Evolutionary conservation across 2,329 filamentous ascomycete species (phyloP).

Genomic region (Exophiala oligosperma): DNA sequence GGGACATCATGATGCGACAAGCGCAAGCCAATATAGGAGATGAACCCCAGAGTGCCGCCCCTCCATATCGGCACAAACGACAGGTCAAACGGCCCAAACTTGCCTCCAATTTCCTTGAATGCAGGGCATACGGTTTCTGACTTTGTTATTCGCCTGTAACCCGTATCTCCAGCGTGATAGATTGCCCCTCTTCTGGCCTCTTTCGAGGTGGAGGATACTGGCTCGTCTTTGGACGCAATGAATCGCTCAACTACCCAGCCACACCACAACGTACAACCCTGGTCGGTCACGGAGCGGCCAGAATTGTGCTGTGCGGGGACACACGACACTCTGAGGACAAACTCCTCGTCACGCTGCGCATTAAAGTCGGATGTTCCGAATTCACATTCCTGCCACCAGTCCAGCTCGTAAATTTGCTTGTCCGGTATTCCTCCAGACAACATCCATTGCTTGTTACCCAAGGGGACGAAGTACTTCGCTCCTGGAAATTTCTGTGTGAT

Average conservation of each 20-base stretch:
- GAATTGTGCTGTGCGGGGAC: slow-evolving; percentile 45
- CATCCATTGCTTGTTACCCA: slow-evolving; percentile 34
- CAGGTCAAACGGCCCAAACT: slow-evolving; percentile 51
- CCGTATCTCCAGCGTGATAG: slow-evolving; percentile 52
- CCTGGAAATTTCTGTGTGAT: slow-evolving; percentile 37
- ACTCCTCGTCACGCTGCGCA: slow-evolving; percentile 1
- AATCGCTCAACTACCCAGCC: slow-evolving; percentile 34
- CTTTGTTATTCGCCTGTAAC: slow-evolving; percentile 41
- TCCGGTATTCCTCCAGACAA: slow-evolving; percentile 34
- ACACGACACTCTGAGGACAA: slow-evolving; percentile 14
- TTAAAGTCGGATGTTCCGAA: slow-evolving; percentile 23
- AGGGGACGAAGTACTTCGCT: slow-evolving; percentile 45
- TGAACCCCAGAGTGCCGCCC: slow-evolving; percentile 33
- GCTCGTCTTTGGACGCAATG: slow-evolving; percentile 36
- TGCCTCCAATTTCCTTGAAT: slow-evolving; percentile 48
- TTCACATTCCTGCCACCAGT: slow-evolving; percentile 48
- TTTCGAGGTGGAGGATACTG: slow-evolving; percentile 21
- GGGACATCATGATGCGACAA: slow-evolving; percentile 45
- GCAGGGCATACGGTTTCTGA: slow-evolving; percentile 46
- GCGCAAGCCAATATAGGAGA: slow-evolving; percentile 17
- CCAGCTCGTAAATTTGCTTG: slow-evolving; percentile 46
- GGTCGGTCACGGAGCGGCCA: slow-evolving; percentile 42
- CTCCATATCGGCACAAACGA: slow-evolving; percentile 51
- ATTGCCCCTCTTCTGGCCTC: slow-evolving; percentile 7
- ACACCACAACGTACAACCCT: slow-evolving; percentile 48